Base-by-base conservation (phyloP, 176 grass and related monocot genomes). In the Rhynchospora breviuscula region DNA sequence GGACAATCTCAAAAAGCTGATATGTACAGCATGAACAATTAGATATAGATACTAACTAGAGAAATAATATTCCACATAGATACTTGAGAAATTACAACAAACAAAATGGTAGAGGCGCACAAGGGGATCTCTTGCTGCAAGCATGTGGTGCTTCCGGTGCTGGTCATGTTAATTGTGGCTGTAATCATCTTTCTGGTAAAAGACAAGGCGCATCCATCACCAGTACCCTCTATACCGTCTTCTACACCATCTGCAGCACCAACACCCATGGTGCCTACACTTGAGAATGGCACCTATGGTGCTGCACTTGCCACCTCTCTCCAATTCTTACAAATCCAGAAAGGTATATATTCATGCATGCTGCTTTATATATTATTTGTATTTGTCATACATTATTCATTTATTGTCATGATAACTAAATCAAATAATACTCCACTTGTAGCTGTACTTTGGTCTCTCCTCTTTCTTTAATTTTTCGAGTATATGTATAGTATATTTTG, bases 321-420 rank as follows among this genome's bases (percentile, higher is more conserved):
- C 21, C 66, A 87, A 67, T 98, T 98, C 89, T 88, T 98, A 84
- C 92, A 98, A 85, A 91, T 98, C n/a, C 95, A 98, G 60, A 98
- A 94, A 93, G 94, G 95, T 98, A 89, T 2, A 3, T 7, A 51
- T 14, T 3, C 6, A 26, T 40, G 35, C 22, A 82, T 63, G 10
- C 25, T 26, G 58, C 9, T 60, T 8, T 48, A 19, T 40, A 47
- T 8, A 29, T 78, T 69, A 79, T 88, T 22, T 1, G 19, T 22
- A 62, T 62, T 9, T 62, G 21, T 62, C n/a, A 62, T 62, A 3
- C 14, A 0, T 31, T 31, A 10, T 65, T 65, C 62, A n/a, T n/a
- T n/a, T n/a, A n/a, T n/a, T n/a, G n/a, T 64, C 25, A 31, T 65
- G 23, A 13, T 31, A 40, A 40, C 35, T 65, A 65, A 71, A 46